These are phyloP conservation scores for Castanea mollissima DNA, from an alignment of 306 rosid genomes.

Conservation along the genomic window DNA sequence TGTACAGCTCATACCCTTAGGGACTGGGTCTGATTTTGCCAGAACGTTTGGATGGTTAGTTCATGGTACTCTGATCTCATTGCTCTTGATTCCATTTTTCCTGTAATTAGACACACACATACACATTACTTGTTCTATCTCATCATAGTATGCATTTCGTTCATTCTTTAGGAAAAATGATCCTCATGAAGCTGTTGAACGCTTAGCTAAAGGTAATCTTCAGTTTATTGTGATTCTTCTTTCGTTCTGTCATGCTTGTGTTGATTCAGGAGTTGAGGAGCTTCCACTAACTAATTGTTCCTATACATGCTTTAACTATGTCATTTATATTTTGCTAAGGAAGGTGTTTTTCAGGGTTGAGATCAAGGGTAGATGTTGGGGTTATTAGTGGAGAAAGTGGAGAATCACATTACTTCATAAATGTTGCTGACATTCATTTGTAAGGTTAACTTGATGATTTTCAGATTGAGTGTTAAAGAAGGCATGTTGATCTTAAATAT, in stretches of 20 bases:
- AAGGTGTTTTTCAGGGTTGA: constrained; percentile 55
- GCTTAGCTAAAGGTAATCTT: constrained; percentile 61
- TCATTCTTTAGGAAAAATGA: constrained; percentile 69
- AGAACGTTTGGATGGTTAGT: constrained; percentile 85
- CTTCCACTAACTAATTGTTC: constrained; percentile 8
- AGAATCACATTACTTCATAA: constrained; percentile 72
- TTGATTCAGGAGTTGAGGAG: neutral
- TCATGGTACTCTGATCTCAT: constrained; percentile 18
- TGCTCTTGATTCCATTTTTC: neutral
- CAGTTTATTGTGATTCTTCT: neutral
- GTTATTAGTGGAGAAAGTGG: constrained; percentile 55
- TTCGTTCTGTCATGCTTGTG: constrained; percentile 1
- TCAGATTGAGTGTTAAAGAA: constrained; percentile 11
- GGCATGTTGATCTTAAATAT: constrained; percentile 8
- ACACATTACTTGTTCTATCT: constrained; percentile 10
- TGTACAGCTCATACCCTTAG: constrained; percentile 88
- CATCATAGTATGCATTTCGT: constrained; percentile 9
- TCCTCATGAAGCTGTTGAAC: constrained; percentile 81
- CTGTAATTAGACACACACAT: neutral
- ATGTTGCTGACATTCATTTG: constrained; percentile 95
- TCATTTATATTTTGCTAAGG: constrained; percentile 19
- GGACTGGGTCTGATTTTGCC: constrained; percentile 96
- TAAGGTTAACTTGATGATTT: constrained; percentile 52
- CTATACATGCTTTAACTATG: constrained; percentile 16
- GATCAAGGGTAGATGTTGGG: constrained; percentile 76